Evolutionary conservation across 2,329 filamentous ascomycete species (phyloP), one percentile per base, ranked within the genome.

Genomic region (Truncatella angustata): DNA sequence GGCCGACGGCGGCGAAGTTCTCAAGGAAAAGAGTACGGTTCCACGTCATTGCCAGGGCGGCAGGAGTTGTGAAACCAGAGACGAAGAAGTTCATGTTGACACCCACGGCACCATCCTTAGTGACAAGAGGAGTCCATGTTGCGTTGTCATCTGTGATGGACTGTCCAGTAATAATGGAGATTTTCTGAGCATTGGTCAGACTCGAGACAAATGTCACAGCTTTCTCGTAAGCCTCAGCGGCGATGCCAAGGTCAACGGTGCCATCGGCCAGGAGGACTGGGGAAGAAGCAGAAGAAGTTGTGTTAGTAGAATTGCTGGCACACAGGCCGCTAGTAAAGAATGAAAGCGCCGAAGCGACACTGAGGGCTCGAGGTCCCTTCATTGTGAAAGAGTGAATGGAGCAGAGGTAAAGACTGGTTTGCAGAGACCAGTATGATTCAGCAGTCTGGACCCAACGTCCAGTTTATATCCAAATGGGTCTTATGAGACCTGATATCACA

Each of bases 31-130:
- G 49, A 18, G 53, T 45, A 5, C 55, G 55, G 44, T 59, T 50
- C 58, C 58, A 60, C 21, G 56, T 59, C 56, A 56, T 54, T 14
- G 50, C 51, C 40, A 59, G 42, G 10, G 58, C 58, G 21, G 54
- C 53, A 30, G 53, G 46, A 39, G 54, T 54, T 26, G 40, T 46
- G 40, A 59, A 60, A 23, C 55, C 57, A 6, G 58, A 59, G 5
- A 60, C 57, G 20, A 47, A 49, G 43, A 35, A 54, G 39, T 59
- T 51, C 28, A 59, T 45, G n/a, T 49, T 49, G 11, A 49, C 32
- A 10, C 57, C 57, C 5, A 49, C 53, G 14, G 50, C 55, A 6
- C 58, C 58, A 47, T 59, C 58, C 11, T 47, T 56, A n/a, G 49
- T 51, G 12, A 24, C 14, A 7, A 23, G 18, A 3, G 49, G 26